Conservation (phyloP, 768 basidiomycete species). For the Mycena rebaudengoi region DNA sequence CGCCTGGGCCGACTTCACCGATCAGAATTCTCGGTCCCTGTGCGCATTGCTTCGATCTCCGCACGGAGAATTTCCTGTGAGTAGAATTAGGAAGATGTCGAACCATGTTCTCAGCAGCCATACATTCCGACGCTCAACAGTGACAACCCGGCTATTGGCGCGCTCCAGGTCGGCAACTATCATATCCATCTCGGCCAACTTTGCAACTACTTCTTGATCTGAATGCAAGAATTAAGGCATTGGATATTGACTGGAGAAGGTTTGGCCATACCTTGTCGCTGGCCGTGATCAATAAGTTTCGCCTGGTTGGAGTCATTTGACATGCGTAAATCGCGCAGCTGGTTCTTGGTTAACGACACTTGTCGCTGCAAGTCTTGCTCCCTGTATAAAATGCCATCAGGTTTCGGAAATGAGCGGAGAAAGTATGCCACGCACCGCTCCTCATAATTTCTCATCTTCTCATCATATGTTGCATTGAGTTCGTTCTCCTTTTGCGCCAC, state of each 20-base stretch:
- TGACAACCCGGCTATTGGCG: constrained; percentile 92
- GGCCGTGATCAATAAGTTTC: constrained; percentile 88
- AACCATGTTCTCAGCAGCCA: constrained; percentile 28
- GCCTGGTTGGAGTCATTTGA: constrained; percentile 95
- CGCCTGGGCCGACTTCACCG: constrained; percentile 55
- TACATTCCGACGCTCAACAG: constrained; percentile 93
- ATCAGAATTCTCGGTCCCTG: constrained; percentile 76
- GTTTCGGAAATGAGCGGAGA: not conserved
- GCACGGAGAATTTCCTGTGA: constrained; percentile 90
- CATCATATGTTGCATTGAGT: constrained; percentile 95
- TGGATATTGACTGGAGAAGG: not conserved
- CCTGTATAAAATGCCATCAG: constrained; percentile 46
- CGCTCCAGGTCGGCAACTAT: constrained; percentile 93
- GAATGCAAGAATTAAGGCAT: not conserved
- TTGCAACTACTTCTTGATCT: constrained; percentile 93
- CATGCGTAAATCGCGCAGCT: constrained; percentile 88
- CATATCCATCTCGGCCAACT: constrained; percentile 94
- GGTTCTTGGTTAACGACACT: constrained; percentile 84
- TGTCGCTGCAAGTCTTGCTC: constrained; percentile 96
- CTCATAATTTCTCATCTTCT: constrained; percentile 94
- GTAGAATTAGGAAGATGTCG: not conserved
- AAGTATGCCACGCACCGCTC: constrained; percentile 70
- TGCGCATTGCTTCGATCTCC: constrained; percentile 91
- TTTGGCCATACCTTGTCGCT: constrained; percentile 77
- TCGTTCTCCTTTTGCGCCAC: constrained; percentile 95